Base-by-base conservation (phyloP, 176 grass and related monocot species). In the Poa pratensis region DNA sequence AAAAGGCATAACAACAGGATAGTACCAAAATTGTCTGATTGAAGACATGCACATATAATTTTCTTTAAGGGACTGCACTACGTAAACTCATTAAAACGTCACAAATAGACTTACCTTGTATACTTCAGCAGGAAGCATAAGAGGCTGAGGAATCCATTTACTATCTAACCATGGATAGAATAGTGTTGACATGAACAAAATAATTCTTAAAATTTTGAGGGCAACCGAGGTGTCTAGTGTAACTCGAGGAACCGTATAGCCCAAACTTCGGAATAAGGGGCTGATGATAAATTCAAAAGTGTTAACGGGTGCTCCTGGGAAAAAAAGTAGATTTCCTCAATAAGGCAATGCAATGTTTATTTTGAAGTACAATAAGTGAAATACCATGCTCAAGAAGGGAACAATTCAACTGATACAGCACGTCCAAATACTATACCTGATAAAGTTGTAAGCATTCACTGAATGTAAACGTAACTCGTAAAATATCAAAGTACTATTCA, bases 51-150 rank as follows among this genome's bases (percentile, higher is more conserved):
- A 1, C 1, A 18, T 5, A 60, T 12, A 60, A 62, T 40, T 34
- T 82, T 69, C 46, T 16, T 55, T 11, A 28, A 70, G 2, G 26
- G 6, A 35, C 23, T 5, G 6, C 19, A 49, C 28, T 42, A 70
- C 10, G 0, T 75, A 69, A 81, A 54, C 3, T 74, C 37, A 73
- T 71, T 19, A 37, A 45, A 85, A 51, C 20, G 80, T 64, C 40
- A 24, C 6, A 75, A 83, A 69, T 12, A 69, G 63, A 52, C 78
- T 57, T 27, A 95, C 96, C 93, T 95, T 95, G 82, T 98, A 95
- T 72, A 98, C 96, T 95, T 98, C 93, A 48, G 91, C 91, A 63
- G 96, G 96, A 89, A 98, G 93, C 75, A 98, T 63, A 32, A 92
- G 83, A 90, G 96, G 96, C 58, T 83, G 85, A 54, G 91, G 96